Evolutionary conservation across 2,329 filamentous ascomycete species (phyloP).

Genomic region (Pseudocercospora fijiensis): DNA sequence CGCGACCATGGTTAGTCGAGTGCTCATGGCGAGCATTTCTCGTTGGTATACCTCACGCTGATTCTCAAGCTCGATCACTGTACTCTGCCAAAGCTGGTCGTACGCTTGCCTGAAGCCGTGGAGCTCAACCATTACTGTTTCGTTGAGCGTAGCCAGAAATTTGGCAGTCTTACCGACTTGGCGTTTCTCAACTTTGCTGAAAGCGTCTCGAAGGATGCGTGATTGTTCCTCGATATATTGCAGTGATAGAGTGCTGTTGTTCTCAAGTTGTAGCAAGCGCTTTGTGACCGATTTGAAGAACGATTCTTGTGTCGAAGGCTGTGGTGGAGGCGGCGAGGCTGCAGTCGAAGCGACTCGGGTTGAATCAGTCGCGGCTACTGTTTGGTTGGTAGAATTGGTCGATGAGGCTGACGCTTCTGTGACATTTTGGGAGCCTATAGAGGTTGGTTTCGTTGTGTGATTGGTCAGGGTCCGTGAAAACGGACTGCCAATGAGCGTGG

Average conservation of each 20-base stretch:
- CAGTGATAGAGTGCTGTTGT: slow-evolving; percentile 86
- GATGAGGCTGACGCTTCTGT: not conserved
- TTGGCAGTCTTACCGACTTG: slow-evolving; percentile 79
- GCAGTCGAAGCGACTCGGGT: slow-evolving; percentile 12
- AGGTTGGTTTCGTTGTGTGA: not conserved
- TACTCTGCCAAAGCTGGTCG: slow-evolving; percentile 95
- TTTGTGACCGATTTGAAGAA: slow-evolving; percentile 98
- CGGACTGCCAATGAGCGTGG: not conserved
- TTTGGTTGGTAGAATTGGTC: not conserved
- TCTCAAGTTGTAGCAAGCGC: slow-evolving; percentile 83
- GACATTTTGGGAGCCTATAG: not conserved
- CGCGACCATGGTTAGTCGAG: slow-evolving; percentile 81
- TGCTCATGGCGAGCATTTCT: slow-evolving; percentile 78
- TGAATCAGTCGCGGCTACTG: slow-evolving; percentile 10
- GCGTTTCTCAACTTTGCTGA: slow-evolving; percentile 80
- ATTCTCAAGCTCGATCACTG: slow-evolving; percentile 83
- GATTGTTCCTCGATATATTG: slow-evolving; percentile 98
- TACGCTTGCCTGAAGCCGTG: slow-evolving; percentile 78
- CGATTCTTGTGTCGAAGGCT: slow-evolving; percentile 87
- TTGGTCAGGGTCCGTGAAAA: not conserved
- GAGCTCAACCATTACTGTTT: slow-evolving; percentile 79
- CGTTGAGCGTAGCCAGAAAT: slow-evolving; percentile 83
- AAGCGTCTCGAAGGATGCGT: slow-evolving; percentile 80
- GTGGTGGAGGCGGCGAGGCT: slow-evolving; percentile 44
- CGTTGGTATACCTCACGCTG: slow-evolving; percentile 81